Conservation (phyloP, 2,329 filamentous ascomycete genomes). For the Cordyceps farinosa region DNA sequence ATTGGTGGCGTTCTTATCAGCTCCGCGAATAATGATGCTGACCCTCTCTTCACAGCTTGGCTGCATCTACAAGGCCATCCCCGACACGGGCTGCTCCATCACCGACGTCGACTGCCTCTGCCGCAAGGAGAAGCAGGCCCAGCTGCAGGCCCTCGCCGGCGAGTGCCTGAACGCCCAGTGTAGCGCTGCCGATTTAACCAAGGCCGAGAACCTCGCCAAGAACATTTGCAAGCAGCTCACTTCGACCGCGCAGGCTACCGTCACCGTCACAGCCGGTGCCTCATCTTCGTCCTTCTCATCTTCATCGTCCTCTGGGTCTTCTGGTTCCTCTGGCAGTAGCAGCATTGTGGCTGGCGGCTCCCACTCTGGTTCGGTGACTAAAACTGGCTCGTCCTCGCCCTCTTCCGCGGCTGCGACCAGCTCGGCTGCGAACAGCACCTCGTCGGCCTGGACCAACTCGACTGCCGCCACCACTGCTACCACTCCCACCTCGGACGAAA, state of each 20-base stretch:
- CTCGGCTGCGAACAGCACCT: background rate
- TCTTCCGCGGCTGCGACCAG: background rate
- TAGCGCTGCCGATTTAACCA: background rate
- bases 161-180: background rate
- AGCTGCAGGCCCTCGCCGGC: slow-evolving; percentile 2
- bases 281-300: background rate
- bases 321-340: background rate
- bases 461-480: background rate
- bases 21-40: background rate
- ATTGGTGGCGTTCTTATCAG: background rate
- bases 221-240: background rate
- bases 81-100: slow-evolving; percentile 2
- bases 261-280: background rate
- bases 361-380: background rate
- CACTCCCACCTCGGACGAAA: background rate
- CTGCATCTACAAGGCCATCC: slow-evolving; percentile 3
- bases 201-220: background rate
- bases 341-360: background rate
- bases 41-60: slow-evolving; percentile 1
- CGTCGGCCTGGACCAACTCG: background rate
- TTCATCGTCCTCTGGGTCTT: background rate
- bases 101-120: slow-evolving; percentile 6
- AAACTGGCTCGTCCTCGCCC: background rate
- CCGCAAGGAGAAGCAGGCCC: slow-evolving; percentile 8
- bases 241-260: background rate